Conservation (phyloP, 305 asterid species). For the Rubia tinctorum region DNA sequence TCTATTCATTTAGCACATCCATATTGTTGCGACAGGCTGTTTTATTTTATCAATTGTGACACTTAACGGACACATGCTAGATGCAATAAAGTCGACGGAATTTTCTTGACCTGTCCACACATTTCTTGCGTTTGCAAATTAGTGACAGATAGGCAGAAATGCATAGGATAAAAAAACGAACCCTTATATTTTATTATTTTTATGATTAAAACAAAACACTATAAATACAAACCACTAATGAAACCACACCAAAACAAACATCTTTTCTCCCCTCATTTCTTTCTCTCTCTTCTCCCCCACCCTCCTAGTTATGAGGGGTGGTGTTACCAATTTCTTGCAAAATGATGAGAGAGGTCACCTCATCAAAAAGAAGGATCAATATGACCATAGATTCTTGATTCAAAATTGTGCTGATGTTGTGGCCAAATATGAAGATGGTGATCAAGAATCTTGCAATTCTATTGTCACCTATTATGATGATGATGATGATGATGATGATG, state of each 20-base stretch:
- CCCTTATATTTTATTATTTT: background rate
- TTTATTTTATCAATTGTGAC: background rate
- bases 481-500: too few species aligned
- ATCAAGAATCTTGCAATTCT: constrained; percentile 9
- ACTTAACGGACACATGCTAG: background rate
- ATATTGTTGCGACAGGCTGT: constrained; percentile 1
- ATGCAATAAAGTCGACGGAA: background rate
- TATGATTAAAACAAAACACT: background rate
- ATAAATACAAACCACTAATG: constrained; percentile 1
- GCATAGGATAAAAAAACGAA: background rate
- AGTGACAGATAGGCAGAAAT: background rate
- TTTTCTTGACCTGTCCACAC: background rate
- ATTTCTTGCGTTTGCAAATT: constrained; percentile 6
- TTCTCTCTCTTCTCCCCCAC: background rate
- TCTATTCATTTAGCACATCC: background rate
- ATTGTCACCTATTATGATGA: background rate
- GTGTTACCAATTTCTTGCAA: background rate
- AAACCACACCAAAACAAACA: background rate
- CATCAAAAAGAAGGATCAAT: constrained; percentile 8
- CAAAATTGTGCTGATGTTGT: background rate
- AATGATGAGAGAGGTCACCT: constrained; percentile 13
- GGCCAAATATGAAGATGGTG: background rate
- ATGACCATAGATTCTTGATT: constrained; percentile 1
- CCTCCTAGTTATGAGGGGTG: constrained; percentile 6
- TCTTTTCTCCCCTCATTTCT: constrained; percentile 7